Evolutionary conservation across 768 basidiomycete genomes (phyloP).

Genomic region (Tricholoma sp.): DNA sequence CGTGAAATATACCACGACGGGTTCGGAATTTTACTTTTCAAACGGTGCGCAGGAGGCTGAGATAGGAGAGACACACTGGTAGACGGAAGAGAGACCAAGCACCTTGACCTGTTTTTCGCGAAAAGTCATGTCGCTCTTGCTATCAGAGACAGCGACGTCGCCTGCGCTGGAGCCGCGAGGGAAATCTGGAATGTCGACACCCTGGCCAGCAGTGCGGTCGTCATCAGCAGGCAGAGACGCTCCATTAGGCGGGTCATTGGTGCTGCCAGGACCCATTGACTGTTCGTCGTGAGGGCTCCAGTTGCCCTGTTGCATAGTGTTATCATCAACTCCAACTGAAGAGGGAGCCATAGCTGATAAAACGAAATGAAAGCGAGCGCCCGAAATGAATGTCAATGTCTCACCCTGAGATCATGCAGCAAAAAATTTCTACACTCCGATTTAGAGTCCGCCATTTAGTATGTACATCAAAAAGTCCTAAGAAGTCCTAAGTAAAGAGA

Average conservation of each 20-base stretch:
- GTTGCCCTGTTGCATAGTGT: constrained; percentile 34
- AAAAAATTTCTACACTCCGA: constrained; percentile 14
- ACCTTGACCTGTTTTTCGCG: constrained; percentile 85
- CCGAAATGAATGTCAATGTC: background rate
- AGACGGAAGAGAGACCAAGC: constrained; percentile 57
- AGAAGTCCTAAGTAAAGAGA: too few species aligned
- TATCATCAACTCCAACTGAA: constrained; percentile 22
- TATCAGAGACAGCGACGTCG: constrained; percentile 34
- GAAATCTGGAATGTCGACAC: constrained; percentile 47
- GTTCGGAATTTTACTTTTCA: constrained; percentile 7
- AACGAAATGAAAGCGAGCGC: background rate
- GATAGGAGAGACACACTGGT: constrained; percentile 15
- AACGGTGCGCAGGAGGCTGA: constrained; percentile 9
- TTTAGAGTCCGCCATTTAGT: constrained; percentile 11
- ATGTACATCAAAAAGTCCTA: constrained; percentile 1
- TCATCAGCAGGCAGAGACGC: constrained; percentile 46
- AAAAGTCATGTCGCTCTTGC: constrained; percentile 39
- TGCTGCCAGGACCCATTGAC: constrained; percentile 35
- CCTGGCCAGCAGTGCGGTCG: constrained; percentile 39
- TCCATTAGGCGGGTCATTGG: constrained; percentile 40
- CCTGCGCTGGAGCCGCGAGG: constrained; percentile 46
- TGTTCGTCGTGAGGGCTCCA: constrained; percentile 51
- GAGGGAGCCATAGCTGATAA: constrained; percentile 15
- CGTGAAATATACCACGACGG: constrained; percentile 26
- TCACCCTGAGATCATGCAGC: background rate